Percentiles rank a stretch among this genome's conserved stretches.
phyloP scores from a whole-genome alignment of 495 filamentous ascomycete species.

The Xanthoparmelia taractica region DNA sequence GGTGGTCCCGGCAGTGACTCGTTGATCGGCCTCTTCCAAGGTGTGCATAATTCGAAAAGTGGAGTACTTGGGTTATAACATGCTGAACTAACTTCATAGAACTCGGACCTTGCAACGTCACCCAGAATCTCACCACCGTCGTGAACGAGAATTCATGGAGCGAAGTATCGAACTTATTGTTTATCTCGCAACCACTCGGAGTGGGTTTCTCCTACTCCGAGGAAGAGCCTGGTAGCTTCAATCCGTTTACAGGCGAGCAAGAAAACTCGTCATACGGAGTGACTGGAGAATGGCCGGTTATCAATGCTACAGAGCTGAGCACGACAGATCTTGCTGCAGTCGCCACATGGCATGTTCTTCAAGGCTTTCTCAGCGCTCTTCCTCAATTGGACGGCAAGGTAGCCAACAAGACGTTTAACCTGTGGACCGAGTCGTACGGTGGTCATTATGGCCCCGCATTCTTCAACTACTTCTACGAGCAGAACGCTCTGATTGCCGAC shows the following conservation, averaged over 20 bases:
- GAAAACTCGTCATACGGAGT: constrained; percentile 38
- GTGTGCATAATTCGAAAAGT: constrained; percentile 28
- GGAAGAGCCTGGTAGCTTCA: constrained; percentile 37
- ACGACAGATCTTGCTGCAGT: constrained; percentile 46
- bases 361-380: constrained; percentile 36
- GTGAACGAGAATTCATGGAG: constrained; percentile 63
- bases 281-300: constrained; percentile 40
- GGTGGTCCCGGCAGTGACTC: constrained; percentile 55
- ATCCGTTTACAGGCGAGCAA: constrained; percentile 38
- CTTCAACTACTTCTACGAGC: constrained; percentile 52
- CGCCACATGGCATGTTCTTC: constrained; percentile 37
- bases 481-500: constrained; percentile 47
- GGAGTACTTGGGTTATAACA: constrained; percentile 31
- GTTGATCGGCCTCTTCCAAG: constrained; percentile 64
- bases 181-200: constrained; percentile 60
- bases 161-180: constrained; percentile 66
- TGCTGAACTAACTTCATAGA: constrained; percentile 34
- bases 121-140: constrained; percentile 42
- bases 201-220: constrained; percentile 52
- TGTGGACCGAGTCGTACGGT: constrained; percentile 48
- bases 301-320: constrained; percentile 30
- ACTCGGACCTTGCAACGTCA: constrained; percentile 52
- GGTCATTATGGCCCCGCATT: constrained; percentile 47
- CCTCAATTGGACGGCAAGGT: constrained; percentile 33
- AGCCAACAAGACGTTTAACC: constrained; percentile 46